Conservation (phyloP, 2,329 filamentous ascomycete genomes). For the Teratosphaeria pseudoeucalypti region DNA sequence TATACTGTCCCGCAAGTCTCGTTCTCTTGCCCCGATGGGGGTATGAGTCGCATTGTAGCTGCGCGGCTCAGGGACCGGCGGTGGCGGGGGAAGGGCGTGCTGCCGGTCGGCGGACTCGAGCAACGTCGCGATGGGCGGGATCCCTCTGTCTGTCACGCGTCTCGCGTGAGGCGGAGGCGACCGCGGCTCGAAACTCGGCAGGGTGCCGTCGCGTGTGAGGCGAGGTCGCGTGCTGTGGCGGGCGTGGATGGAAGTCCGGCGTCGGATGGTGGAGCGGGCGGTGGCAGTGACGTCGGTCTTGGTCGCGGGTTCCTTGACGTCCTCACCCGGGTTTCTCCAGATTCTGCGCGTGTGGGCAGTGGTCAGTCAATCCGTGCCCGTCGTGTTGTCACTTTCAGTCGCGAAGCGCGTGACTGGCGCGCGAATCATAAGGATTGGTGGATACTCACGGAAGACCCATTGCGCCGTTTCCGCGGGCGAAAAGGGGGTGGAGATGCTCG, state of each 20-base stretch:
- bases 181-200: conserved; percentile 16
- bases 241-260: conserved; percentile 26
- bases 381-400: not conserved
- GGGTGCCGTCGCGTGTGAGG: conserved; percentile 17
- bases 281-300: conserved; percentile 44
- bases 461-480: not conserved
- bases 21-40: not conserved
- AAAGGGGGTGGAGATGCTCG: not conserved
- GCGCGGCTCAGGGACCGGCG: conserved; percentile 17
- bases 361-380: conserved; percentile 1
- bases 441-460: conserved; percentile 6
- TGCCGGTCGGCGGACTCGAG: conserved; percentile 19
- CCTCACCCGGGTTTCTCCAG: conserved; percentile 44
- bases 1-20: not conserved
- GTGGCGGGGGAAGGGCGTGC: conserved; percentile 5
- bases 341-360: conserved; percentile 29
- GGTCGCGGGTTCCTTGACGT: conserved; percentile 28
- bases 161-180: conserved; percentile 12
- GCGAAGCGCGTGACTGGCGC: not conserved
- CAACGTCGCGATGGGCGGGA: conserved; percentile 21
- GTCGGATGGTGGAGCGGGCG: conserved; percentile 49
- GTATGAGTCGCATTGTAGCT: conserved; percentile 8
- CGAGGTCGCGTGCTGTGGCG: conserved; percentile 16
- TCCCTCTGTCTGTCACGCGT: conserved; percentile 11
- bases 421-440: not conserved